Conservation (phyloP, 805 yeast species). For the Wickerhamomyces bisporus region DNA sequence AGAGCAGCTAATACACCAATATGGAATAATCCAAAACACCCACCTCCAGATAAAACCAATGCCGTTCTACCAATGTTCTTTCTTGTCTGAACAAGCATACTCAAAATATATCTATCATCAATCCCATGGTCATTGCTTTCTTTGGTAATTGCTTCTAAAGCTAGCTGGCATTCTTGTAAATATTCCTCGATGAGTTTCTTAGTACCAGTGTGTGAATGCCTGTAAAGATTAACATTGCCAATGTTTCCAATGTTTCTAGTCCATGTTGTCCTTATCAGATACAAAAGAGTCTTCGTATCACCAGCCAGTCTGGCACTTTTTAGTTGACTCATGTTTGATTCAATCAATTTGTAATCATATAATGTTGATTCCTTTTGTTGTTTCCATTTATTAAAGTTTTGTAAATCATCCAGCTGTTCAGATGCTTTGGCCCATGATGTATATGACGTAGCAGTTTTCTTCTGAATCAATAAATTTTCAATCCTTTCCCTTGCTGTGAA, state of each 20-base stretch:
- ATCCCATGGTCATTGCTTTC: conserved; percentile 27
- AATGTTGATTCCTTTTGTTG: conserved; percentile 49
- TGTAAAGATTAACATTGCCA: conserved; percentile 73
- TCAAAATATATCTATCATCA: conserved; percentile 66
- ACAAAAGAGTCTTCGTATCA: conserved; percentile 59
- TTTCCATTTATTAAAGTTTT: conserved; percentile 74
- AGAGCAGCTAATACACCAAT: conserved; percentile 86
- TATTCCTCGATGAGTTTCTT: conserved; percentile 80
- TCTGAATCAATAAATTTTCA: conserved; percentile 36
- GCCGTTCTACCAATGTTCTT: conserved; percentile 94
- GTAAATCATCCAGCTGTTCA: conserved; percentile 54
- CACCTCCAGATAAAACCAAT: conserved; percentile 91
- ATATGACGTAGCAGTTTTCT: conserved; percentile 45
- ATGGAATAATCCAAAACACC: conserved; percentile 88
- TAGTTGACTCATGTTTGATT: conserved; percentile 48
- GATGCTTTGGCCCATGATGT: conserved; percentile 67
- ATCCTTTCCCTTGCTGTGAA: conserved; percentile 31
- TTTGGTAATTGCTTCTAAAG: conserved; percentile 26
- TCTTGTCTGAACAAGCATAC: conserved; percentile 80
- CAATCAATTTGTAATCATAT: conserved; percentile 68
- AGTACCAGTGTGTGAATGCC: conserved; percentile 81
- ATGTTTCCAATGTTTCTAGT: conserved; percentile 80
- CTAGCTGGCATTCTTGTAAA: conserved; percentile 66
- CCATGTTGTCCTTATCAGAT: conserved; percentile 80
- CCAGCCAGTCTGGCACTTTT: conserved; percentile 48